Base-by-base conservation (phyloP, 2,329 filamentous ascomycete species). In the Leptographium wingfieldii region DNA sequence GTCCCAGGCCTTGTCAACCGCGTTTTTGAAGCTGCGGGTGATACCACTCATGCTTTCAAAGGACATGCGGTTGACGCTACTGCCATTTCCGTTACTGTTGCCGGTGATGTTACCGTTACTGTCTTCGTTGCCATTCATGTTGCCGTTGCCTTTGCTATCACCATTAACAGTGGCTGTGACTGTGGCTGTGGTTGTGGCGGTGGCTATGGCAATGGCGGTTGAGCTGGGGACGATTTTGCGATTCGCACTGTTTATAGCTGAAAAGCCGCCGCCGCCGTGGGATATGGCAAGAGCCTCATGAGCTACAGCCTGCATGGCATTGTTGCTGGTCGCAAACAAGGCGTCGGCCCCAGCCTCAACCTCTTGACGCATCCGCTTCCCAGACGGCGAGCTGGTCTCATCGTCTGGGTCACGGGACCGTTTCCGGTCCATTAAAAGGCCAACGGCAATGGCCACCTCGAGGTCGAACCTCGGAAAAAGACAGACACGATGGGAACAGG, bases 31-130 rank as follows among this genome's bases (percentile, higher is more conserved):
- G 25, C 60, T 35, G 5, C 59, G 60, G 2, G 61, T 64, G 56
- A 66, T 61, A 22, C 63, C 65, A 12, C 48, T 60, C 55, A 65
- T 56, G 22, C 57, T 61, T 5, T 61, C 52, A 4, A 65, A n/a
- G 2, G 58, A 58, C 3, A 55, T 16, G 7, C 58, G 55, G 52
- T 7, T 10, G 25, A 27, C 19, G 49, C 9, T 46, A 35, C 27
- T 27, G 55, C n/a, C 27, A 43, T 52, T 27, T 16, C 40, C 40
- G 19, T 4, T 46, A 38, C 40, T 12, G 31, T 31, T 27, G 27
- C 25, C 29, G 57, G 53, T 57, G 48, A 25, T 14, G 56, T 19
- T 53, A 31, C 22, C 33, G 59, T 14, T 16, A 35, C n/a, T 14
- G 53, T 19, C n/a, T 10, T n/a, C 35, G 29, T 35, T 35, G 33